phyloP scores from a whole-genome alignment of 2,329 filamentous ascomycete species.

The Tolypocladium sp. region DNA sequence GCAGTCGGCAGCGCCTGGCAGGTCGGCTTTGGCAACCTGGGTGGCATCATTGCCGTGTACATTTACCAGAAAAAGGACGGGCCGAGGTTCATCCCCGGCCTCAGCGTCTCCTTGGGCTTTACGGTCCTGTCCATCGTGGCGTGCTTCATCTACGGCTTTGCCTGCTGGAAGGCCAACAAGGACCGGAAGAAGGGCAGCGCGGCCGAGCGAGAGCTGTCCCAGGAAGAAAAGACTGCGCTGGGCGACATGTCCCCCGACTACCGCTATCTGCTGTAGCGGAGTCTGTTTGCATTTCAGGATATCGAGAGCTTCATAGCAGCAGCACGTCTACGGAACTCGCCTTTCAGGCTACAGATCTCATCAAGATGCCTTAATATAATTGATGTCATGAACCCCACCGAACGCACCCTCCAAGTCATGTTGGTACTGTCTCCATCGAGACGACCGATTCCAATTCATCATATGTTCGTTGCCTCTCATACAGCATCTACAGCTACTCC shows the following conservation, averaged over 20 bases:
- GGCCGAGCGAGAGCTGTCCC: slow-evolving; percentile 34
- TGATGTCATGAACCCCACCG: no score
- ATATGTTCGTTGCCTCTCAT: no score
- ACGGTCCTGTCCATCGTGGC: slow-evolving; percentile 55
- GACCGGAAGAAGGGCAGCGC: slow-evolving; percentile 41
- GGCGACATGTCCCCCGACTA: slow-evolving; percentile 53
- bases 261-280: slow-evolving; percentile 42
- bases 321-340: not conserved
- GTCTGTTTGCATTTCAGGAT: no score
- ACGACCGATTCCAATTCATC: no score
- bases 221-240: slow-evolving; percentile 52
- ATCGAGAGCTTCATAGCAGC: not conserved
- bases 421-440: no score
- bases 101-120: slow-evolving; percentile 69
- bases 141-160: slow-evolving; percentile 50
- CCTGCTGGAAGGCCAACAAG: slow-evolving; percentile 52
- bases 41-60: slow-evolving; percentile 70
- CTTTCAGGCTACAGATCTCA: not conserved
- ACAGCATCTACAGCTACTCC: no score
- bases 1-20: slow-evolving; percentile 69
- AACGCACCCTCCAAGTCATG: no score
- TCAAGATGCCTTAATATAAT: not conserved
- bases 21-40: slow-evolving; percentile 70
- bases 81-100: slow-evolving; percentile 62
- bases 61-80: slow-evolving; percentile 58